A percentile compares a stretch with the other conserved stretches of the same genome.
phyloP scores from a whole-genome alignment of 441 rosid genomes.

The Jatropha podagrica region DNA sequence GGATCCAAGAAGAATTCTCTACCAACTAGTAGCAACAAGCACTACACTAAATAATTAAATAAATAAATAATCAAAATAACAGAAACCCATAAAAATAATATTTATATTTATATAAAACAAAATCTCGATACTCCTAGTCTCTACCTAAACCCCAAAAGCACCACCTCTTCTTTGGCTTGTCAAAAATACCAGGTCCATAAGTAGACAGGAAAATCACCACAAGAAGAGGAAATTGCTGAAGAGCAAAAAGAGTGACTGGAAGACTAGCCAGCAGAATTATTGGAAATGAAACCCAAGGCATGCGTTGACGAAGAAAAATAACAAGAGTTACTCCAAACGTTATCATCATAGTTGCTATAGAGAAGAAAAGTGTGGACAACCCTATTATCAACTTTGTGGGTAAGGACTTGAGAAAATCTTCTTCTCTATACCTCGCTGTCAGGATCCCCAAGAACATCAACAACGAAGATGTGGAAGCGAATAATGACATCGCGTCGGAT shows the following conservation, averaged over 20 bases:
- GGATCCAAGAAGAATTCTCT: too few relatives aligned
- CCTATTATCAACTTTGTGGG: constrained; percentile 68
- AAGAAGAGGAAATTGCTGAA: constrained; percentile 71
- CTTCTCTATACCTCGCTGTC: constrained; percentile 67
- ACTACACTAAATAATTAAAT: too few relatives aligned
- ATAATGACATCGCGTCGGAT: constrained; percentile 61
- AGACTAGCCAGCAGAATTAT: constrained; percentile 54
- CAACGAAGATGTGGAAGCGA: constrained; percentile 61
- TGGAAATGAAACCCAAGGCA: constrained; percentile 43
- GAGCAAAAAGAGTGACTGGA: constrained; percentile 60
- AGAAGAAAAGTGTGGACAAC: constrained; percentile 61
- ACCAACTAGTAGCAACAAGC: too few relatives aligned
- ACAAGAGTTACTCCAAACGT: constrained; percentile 45
- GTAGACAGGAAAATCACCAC: constrained; percentile 60
- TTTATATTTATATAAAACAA: too few relatives aligned
- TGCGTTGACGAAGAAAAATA: constrained; percentile 30
- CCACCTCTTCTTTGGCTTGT: constrained; percentile 50
- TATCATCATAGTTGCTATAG: constrained; percentile 72
- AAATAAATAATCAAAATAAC: too few relatives aligned
- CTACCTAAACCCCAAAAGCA: too few relatives aligned
- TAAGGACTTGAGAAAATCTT: constrained; percentile 59
- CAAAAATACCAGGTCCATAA: constrained; percentile 66
- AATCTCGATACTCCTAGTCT: too few relatives aligned
- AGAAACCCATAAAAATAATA: too few relatives aligned
- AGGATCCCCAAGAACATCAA: constrained; percentile 72